Evolutionary conservation across 352 stramenopile species (phyloP), one percentile per base, ranked within the genome.

Genomic region (Aphanomyces euteiches): DNA sequence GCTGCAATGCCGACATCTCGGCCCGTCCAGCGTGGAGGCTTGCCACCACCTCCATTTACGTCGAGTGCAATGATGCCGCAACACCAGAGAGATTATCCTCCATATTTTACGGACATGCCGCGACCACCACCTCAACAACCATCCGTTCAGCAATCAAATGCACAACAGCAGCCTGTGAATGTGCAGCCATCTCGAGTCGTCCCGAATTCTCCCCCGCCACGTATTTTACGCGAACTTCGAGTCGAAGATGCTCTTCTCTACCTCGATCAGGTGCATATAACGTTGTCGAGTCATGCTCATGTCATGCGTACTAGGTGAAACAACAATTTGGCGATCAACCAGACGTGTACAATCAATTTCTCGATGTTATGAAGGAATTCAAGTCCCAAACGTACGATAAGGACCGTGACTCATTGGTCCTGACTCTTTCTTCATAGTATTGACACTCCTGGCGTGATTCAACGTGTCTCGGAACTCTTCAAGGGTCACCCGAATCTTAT

Each of bases 291-390:
- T 28, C 28, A 2, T 28, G 28, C 8, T 58, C 12, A 28, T 68
- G n/a, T 58, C 48, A 10, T 17, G 19, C 12, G 17, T n/a, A 2
- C 15, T 65, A 85, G 79, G 97, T 99, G 57, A 99, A 99, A 80
- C 96, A 98, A 75, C 95, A 99, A 82, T 99, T 99, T 82, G 92
- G 93, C 47, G 95, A 99, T 79, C 94, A 98, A 73, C 96, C 96
- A 0, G 94, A 99, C 72, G 99, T 99, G 47, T 99, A 99, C 91
- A 99, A 99, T 83, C 96, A 99, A 78, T 99, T 99, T 74, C 78
- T 99, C 54, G 97, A 99, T 76, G 98, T 99, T 68, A 99, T 99
- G 98, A 99, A 99, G 86, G 98, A 98, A 48, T 99, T 99, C 78
- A 99, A 99, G 75, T 97, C 96, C 3, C 96, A 99, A 77, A 90